phyloP scores from a whole-genome alignment of 768 basidiomycete species.

The Melanogaster broomeanus region DNA sequence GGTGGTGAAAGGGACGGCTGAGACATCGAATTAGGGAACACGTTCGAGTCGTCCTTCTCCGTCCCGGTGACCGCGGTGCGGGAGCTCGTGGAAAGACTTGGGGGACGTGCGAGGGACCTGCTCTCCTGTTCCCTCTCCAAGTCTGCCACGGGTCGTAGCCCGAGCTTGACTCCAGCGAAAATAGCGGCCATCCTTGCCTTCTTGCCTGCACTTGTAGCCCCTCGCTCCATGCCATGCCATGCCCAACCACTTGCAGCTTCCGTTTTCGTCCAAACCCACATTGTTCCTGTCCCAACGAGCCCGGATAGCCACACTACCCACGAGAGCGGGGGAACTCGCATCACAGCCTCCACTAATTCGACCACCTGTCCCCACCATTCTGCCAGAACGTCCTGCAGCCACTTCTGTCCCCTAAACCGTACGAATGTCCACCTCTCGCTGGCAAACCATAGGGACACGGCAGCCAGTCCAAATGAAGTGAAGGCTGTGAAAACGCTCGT shows the following conservation, averaged over 20 bases:
- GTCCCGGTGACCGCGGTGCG: slow-evolving; percentile 2
- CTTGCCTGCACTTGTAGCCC: not conserved
- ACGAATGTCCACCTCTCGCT: slow-evolving; percentile 68
- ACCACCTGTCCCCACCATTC: slow-evolving; percentile 32
- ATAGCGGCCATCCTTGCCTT: not conserved
- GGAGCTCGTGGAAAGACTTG: slow-evolving; percentile 3
- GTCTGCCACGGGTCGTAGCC: not conserved
- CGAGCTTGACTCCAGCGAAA: not conserved
- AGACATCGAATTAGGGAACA: not conserved
- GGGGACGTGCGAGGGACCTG: not conserved
- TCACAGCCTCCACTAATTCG: not conserved
- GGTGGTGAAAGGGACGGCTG: not conserved
- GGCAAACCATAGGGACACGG: slow-evolving; percentile 75
- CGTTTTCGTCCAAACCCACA: not conserved
- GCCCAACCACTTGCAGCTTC: not conserved
- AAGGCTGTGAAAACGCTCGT: slow-evolving; percentile 73
- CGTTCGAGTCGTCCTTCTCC: not conserved
- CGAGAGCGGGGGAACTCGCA: not conserved
- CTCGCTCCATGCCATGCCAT: not conserved
- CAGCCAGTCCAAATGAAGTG: slow-evolving; percentile 68
- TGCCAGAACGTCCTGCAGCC: slow-evolving; percentile 62
- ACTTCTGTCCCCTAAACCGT: slow-evolving; percentile 64
- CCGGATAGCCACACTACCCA: not conserved
- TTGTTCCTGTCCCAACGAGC: not conserved
- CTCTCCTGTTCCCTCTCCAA: not conserved